A percentile compares a stretch with the other conserved stretches of the same genome.
These are phyloP conservation scores for Wickerhamiella azymoides DNA, from an alignment of 805 yeast species.

Conservation along the genomic window DNA sequence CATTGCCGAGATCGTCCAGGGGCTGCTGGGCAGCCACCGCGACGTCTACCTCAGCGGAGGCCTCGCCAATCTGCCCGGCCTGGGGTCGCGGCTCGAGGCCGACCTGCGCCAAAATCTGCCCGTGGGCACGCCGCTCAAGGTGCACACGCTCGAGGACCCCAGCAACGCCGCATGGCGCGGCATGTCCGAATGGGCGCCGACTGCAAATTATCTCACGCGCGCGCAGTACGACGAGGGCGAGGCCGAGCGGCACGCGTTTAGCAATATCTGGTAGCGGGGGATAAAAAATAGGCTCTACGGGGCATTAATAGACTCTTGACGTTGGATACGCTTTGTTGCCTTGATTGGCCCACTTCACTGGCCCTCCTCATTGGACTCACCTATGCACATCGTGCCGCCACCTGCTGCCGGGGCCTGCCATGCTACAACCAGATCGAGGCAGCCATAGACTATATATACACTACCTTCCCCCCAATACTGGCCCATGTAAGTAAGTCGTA, in stretches of 20 bases:
- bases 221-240: conserved; percentile 82
- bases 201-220: conserved; percentile 41
- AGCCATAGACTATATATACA: too few relatives aligned
- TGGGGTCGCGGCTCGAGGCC: conserved; percentile 47
- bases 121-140: conserved; percentile 42
- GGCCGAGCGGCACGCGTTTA: conserved; percentile 73
- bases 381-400: too few relatives aligned
- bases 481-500: too few relatives aligned
- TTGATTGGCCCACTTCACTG: too few relatives aligned
- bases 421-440: too few relatives aligned
- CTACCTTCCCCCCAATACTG: too few relatives aligned
- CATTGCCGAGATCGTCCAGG: conserved; percentile 60
- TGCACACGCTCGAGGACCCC: conserved; percentile 55
- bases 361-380: too few relatives aligned
- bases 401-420: too few relatives aligned
- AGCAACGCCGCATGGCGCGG: conserved; percentile 84
- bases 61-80: conserved; percentile 47
- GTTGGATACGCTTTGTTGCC: too few relatives aligned
- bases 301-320: too few relatives aligned
- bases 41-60: conserved; percentile 87
- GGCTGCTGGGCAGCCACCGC: conserved; percentile 37
- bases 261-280: conserved; percentile 35
- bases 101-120: conserved; percentile 70
- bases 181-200: conserved; percentile 66
- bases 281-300: too few relatives aligned